A percentile compares a stretch with the other conserved stretches of the same genome.
These are phyloP conservation scores for Russula ochroleuca DNA, from an alignment of 768 basidiomycete species.

Conservation along the genomic window DNA sequence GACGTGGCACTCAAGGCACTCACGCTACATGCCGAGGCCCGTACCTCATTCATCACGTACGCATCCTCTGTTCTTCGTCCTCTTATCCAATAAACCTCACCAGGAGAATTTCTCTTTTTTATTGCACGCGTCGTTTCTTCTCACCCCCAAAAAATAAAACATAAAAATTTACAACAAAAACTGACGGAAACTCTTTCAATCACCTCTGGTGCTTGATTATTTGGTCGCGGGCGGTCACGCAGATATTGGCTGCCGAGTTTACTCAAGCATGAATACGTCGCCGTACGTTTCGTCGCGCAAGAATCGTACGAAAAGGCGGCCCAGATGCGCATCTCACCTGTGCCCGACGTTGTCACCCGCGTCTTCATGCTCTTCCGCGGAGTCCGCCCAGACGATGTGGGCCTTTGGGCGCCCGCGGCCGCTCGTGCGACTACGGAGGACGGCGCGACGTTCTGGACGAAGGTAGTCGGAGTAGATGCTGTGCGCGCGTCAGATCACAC, in stretches of 20 bases:
- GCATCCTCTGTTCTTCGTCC: conserved; percentile 24
- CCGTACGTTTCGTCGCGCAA: conserved; percentile 46
- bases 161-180: too few relatives aligned
- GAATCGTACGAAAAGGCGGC: conserved; percentile 41
- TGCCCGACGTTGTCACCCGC: conserved; percentile 42
- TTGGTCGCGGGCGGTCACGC: neutral
- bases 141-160: too few relatives aligned
- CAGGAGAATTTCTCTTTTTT: neutral
- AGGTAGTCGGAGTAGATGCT: conserved; percentile 37
- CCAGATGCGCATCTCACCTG: conserved; percentile 37
- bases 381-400: conserved; percentile 29
- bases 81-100: conserved; percentile 19
- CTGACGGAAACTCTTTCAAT: neutral
- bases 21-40: conserved; percentile 41
- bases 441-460: conserved; percentile 33
- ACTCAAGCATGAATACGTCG: conserved; percentile 39
- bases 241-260: conserved; percentile 45
- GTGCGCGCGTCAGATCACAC: conserved; percentile 30
- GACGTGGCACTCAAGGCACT: conserved; percentile 35
- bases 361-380: conserved; percentile 49
- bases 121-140: neutral
- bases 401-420: conserved; percentile 31
- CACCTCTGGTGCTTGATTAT: neutral
- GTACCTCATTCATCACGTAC: conserved; percentile 46
- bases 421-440: conserved; percentile 30